Percentiles rank a stretch among this genome's conserved stretches.
phyloP scores from a whole-genome alignment of 164 flowering plant genomes.

The Aristolochia contorta region DNA sequence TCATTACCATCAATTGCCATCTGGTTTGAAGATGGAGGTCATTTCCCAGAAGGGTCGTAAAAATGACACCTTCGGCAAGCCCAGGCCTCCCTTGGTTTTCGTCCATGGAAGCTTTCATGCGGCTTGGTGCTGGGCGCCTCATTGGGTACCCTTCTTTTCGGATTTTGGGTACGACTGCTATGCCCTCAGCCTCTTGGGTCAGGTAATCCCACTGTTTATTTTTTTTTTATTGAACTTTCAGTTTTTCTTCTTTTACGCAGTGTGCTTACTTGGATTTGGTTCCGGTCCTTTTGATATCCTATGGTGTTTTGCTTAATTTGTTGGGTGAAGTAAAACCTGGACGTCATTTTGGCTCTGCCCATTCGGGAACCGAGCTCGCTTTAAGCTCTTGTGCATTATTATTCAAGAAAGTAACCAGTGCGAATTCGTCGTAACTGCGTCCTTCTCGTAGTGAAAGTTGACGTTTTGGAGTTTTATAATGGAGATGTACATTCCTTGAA shows the following conservation, averaged over 20 bases:
- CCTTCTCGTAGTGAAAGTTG: no score
- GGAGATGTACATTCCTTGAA: no score
- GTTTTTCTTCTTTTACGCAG: no score
- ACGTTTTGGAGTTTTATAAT: no score
- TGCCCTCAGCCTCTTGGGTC: slow-evolving; percentile 81
- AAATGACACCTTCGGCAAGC: background rate
- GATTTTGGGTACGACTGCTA: slow-evolving; percentile 58
- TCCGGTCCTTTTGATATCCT: no score
- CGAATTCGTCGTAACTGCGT: no score
- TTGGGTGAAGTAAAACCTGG: no score
- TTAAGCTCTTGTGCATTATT: no score
- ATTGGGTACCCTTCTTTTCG: slow-evolving; percentile 85
- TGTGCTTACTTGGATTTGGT: no score
- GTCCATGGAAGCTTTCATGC: slow-evolving; percentile 94
- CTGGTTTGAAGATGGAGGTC: slow-evolving; percentile 81
- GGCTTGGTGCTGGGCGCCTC: slow-evolving; percentile 96
- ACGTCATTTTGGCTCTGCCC: no score
- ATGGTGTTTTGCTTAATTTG: background rate
- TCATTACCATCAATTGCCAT: slow-evolving; percentile 62
- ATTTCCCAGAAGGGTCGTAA: slow-evolving; percentile 41
- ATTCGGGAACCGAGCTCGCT: no score
- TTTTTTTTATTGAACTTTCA: slow-evolving; percentile 2
- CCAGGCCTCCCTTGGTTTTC: slow-evolving; percentile 61
- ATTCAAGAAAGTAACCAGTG: no score
- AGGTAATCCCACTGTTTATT: slow-evolving; percentile 31